Base-by-base conservation (phyloP, 768 basidiomycete genomes). In the Lentinula edodes region DNA sequence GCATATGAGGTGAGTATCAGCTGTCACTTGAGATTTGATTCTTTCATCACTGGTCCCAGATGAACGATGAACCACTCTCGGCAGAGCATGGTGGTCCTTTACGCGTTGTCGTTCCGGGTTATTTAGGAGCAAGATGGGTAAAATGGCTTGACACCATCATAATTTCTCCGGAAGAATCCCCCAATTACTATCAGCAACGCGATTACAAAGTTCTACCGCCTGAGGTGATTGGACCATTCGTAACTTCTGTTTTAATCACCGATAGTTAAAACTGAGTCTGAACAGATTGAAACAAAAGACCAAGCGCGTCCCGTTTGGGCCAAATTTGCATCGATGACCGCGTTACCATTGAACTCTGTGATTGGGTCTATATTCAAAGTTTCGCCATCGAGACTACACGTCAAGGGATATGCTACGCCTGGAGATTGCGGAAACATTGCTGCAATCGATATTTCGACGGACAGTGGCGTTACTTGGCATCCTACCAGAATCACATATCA, bases 71-170 rank as follows among this genome's bases (percentile, higher is more conserved):
- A 61, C 74, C 79, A 0, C 72, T 89, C 16, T 77, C 80, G 13
- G 73, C 86, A 1, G 83, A 85, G 59, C 87, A 86, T 52, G 88
- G 88, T 1, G 86, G 80, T 5, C 88, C 88, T 3, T 65, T 90
- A 28, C 83, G 88, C n/a, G 71, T 87, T 7, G 81, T 89, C 43
- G 84, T 85, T 1, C 89, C 89, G 0, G 88, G 89, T 3, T 82
- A 79, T 65, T 75, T 83, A 15, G 88, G 88, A 6, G 88, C 86
- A 35, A 82, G 88, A 10, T 88, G 87, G 86, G 87, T 89, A 7
- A 89, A 90, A 75, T 90, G 89, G 88, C 75, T 88, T 0, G 85
- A 88, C 66, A 82, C 75, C 0, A 83, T 89, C 66, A 72, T 77
- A 32, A 67, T 89, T 61, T 81, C 85, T 5, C 23, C 70, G 0